A percentile compares a stretch with the other conserved stretches of the same genome.
Conservation (phyloP, 2,329 filamentous ascomycete genomes). For the Raffaelea ambrosiae region DNA sequence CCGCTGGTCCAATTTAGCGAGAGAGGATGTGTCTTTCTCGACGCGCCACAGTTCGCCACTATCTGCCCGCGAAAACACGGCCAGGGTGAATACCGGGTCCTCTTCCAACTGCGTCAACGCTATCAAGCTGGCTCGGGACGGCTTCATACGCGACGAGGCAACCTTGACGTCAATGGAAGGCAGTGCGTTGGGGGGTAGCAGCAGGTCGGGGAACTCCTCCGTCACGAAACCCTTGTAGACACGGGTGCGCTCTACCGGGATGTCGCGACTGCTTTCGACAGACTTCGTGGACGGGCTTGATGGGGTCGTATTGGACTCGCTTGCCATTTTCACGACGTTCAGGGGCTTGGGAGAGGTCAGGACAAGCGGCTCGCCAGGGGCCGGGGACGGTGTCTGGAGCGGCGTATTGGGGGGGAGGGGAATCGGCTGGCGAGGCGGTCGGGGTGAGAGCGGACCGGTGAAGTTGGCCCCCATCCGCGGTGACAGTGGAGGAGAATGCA, state of each 20-base stretch:
- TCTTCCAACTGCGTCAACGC: conserved; percentile 75
- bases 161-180: conserved; percentile 80
- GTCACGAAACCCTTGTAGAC: conserved; percentile 71
- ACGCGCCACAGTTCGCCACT: conserved; percentile 81
- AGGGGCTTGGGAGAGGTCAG: conserved; percentile 33
- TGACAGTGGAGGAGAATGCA: conserved; percentile 61
- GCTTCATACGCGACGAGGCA: conserved; percentile 89
- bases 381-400: conserved; percentile 48
- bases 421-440: conserved; percentile 64
- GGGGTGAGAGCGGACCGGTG: conserved; percentile 49
- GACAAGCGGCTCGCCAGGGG: conserved; percentile 19
- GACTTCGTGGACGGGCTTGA: conserved; percentile 9
- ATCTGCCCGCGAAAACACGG: conserved; percentile 70
- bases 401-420: conserved; percentile 64
- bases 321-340: conserved; percentile 22
- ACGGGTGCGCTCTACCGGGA: conserved; percentile 33
- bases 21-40: conserved; percentile 79
- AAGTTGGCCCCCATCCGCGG: conserved; percentile 38
- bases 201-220: conserved; percentile 77
- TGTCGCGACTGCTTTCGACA: conserved; percentile 21
- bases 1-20: conserved; percentile 74
- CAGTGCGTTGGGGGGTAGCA: conserved; percentile 81
- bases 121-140: conserved; percentile 77
- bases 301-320: conserved; percentile 16
- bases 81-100: conserved; percentile 88